Percentiles rank a stretch among this genome's conserved stretches.
Conservation (phyloP, 2,329 filamentous ascomycete genomes). For the Pseudogymnoascus sp. region DNA sequence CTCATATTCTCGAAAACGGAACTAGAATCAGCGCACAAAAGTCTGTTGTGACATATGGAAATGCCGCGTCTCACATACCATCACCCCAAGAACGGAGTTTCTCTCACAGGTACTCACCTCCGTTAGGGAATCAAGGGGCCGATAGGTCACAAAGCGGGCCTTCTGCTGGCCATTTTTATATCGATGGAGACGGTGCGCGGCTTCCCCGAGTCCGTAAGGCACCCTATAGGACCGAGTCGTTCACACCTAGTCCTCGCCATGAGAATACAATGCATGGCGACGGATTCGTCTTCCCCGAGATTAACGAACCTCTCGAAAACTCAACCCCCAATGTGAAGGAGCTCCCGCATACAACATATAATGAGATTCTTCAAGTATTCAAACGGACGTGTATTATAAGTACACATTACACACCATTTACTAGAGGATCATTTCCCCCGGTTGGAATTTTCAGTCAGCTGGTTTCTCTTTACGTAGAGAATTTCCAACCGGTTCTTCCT, state of each 20-base stretch:
- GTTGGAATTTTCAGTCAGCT: constrained; percentile 20
- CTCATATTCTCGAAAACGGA: neutral
- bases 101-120: neutral
- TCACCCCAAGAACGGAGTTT: neutral
- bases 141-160: constrained; percentile 15
- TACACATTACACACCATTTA: constrained; percentile 15
- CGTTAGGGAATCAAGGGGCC: neutral
- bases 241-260: neutral
- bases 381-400: constrained; percentile 18
- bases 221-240: constrained; percentile 16
- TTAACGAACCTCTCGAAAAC: constrained; percentile 8
- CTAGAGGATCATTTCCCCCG: constrained; percentile 17
- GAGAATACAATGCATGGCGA: neutral
- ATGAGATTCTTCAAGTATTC: constrained; percentile 17
- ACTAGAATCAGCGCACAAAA: neutral
- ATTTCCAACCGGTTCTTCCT: constrained; percentile 35
- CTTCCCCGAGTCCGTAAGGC: constrained; percentile 20
- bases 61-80: neutral
- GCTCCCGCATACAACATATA: constrained; percentile 16
- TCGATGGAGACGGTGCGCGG: constrained; percentile 24
- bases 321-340: neutral
- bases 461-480: constrained; percentile 31
- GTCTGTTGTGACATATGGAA: neutral
- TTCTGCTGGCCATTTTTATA: constrained; percentile 21
- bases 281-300: constrained; percentile 9